Evolutionary conservation across 306 rosid genomes (phyloP).

Genomic region (Cicer judaicum): DNA sequence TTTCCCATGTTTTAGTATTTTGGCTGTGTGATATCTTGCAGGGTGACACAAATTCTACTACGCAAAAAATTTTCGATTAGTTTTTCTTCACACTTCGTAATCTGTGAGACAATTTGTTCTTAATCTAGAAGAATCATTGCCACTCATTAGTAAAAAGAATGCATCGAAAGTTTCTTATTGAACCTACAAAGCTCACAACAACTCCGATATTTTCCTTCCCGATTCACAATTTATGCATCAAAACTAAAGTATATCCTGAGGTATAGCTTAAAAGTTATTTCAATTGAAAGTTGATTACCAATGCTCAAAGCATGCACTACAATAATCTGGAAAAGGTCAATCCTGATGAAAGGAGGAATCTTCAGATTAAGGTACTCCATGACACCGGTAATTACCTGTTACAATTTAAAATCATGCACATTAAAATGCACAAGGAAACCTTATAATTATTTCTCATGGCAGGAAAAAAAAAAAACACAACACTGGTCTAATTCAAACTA

Average conservation of each 20-base stretch:
- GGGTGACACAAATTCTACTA: background rate
- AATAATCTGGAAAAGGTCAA: conserved; percentile 89
- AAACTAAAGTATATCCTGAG: conserved; percentile 14
- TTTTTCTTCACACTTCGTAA: conserved; percentile 19
- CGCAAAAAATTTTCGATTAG: conserved; percentile 21
- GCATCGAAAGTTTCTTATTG: background rate
- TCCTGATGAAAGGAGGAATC: conserved; percentile 90
- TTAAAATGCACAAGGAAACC: conserved; percentile 34
- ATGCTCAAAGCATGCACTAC: conserved; percentile 74
- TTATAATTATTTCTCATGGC: conserved; percentile 29
- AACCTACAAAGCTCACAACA: conserved; percentile 29
- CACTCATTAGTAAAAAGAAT: background rate
- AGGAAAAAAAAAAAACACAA: conserved; percentile 18
- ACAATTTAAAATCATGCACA: conserved; percentile 40
- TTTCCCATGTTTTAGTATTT: conserved; percentile 6
- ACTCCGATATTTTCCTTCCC: conserved; percentile 29
- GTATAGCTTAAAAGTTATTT: conserved; percentile 17
- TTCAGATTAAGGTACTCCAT: conserved; percentile 74
- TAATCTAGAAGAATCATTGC: conserved; percentile 7
- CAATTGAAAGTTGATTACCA: conserved; percentile 60
- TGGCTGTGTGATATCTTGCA: conserved; percentile 16
- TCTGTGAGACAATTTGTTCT: background rate
- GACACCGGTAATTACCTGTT: conserved; percentile 87
- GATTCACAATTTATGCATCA: conserved; percentile 23
- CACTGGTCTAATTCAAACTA: background rate